Conservation (phyloP, 257 asterid genomes). For the Petrea volubilis region DNA sequence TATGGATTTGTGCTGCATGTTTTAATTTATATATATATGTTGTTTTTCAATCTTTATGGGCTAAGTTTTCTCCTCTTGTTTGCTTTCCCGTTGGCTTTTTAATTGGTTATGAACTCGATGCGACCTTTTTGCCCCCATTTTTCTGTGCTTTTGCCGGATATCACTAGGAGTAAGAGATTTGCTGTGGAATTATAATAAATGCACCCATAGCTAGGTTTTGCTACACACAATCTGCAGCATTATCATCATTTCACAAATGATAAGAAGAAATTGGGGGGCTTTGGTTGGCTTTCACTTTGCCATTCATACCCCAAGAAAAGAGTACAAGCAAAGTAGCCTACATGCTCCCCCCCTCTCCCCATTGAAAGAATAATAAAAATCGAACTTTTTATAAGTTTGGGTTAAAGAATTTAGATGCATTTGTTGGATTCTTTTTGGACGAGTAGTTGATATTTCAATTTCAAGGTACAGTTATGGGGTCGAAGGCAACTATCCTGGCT, state of each 20-base stretch:
- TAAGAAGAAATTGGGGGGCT: background rate
- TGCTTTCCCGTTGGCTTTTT: background rate
- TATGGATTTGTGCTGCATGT: slow-evolving; percentile 22
- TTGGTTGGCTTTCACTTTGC: background rate
- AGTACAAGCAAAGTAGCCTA: background rate
- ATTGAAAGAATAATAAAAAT: too few species aligned
- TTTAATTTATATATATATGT: background rate
- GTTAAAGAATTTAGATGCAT: too few species aligned
- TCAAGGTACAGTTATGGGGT: too few species aligned
- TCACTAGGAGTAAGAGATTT: background rate
- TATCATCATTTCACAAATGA: background rate
- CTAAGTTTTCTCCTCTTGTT: background rate
- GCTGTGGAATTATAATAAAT: background rate
- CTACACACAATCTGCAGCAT: background rate
- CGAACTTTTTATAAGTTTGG: too few species aligned
- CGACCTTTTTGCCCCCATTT: slow-evolving; percentile 9
- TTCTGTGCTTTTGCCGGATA: slow-evolving; percentile 14
- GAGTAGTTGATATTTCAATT: too few species aligned
- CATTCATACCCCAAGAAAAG: background rate
- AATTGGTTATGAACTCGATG: slow-evolving; percentile 11
- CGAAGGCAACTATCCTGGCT: too few species aligned
- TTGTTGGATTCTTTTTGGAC: too few species aligned
- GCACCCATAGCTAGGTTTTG: background rate
- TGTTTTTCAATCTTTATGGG: background rate
- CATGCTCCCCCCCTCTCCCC: background rate